Evolutionary conservation across 176 grass and related monocot species (phyloP).

Genomic region (Puccinellia tenuiflora): DNA sequence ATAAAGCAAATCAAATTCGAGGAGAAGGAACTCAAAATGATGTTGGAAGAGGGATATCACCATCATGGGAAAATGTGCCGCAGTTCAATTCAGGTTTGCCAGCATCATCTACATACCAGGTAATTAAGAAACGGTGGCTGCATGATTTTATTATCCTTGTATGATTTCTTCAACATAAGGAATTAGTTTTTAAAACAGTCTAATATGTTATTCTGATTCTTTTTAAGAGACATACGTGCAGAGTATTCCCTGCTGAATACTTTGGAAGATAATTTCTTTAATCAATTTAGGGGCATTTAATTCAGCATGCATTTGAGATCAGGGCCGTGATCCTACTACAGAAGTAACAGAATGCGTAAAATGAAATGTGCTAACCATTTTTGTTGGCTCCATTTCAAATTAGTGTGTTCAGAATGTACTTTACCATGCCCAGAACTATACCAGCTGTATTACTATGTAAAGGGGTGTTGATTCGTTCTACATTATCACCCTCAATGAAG

Average conservation of each 20-base stretch:
- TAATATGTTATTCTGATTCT: background rate
- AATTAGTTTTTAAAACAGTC: background rate
- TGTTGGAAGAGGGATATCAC: slow-evolving; percentile 35
- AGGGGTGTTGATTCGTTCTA: background rate
- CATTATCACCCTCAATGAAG: slow-evolving; percentile 13
- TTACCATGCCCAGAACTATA: background rate
- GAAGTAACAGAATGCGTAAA: background rate
- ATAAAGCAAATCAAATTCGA: slow-evolving; percentile 42
- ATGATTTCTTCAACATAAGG: background rate
- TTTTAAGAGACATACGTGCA: background rate
- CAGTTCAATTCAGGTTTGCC: slow-evolving; percentile 48
- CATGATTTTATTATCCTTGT: background rate
- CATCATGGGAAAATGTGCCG: slow-evolving; percentile 91
- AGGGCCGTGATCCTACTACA: background rate
- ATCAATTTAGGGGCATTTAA: slow-evolving; percentile 7
- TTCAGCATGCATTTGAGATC: background rate
- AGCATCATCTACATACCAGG: slow-evolving; percentile 44
- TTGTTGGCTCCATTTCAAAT: slow-evolving; percentile 18
- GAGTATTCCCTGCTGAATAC: slow-evolving; percentile 1
- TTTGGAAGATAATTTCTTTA: background rate
- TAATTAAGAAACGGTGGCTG: slow-evolving; percentile 17
- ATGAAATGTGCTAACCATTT: background rate
- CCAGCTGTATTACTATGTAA: slow-evolving; percentile 8
- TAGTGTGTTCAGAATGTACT: background rate
- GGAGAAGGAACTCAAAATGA: slow-evolving; percentile 37